Base-by-base conservation (phyloP, 2,329 filamentous ascomycete species). In the Alternaria alternata region DNA sequence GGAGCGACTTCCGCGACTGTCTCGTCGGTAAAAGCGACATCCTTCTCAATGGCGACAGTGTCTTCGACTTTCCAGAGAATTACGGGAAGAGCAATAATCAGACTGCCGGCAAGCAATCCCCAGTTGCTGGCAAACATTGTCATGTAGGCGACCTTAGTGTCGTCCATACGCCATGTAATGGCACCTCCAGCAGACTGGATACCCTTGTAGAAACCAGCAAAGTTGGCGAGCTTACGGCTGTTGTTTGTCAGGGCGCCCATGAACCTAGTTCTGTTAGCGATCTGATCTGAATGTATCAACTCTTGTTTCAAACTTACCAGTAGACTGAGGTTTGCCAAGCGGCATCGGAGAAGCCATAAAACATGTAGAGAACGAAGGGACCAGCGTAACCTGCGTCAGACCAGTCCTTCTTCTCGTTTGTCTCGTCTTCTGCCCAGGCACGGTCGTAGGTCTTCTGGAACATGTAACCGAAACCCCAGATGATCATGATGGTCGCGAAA, bases 181-280 rank as follows among this genome's bases (percentile, higher is more conserved):
- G 91, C 93, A 3, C 89, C 89, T 69, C 92, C 93, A 18, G 91
- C 92, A n/a, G 91, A 94, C 79, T 96, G 93, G 65, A 96, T 91
- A 51, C 90, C 90, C 82, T 95, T 95, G 86, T 95, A 95, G 83
- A 91, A 94, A 64, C 92, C 94, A 42, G 93, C 91, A 73, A 94
- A 91, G 83, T 97, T 97, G 81, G 94, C 94, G 28, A 94, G 87
- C 79, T 93, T 94, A 78, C 94, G 92, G 62, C 91, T 88, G 65
- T 94, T 96, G 86, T 98, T 98, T 75, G 92, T 94, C 43, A 97
- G 85, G 7, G 94, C 88, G 51, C 94, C 94, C 91, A 98, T 97
- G 82, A 59, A 59, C 57, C 57, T 59, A 39, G 3, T 4, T 48
- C 24, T 1, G 12, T 49, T 49, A 49, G 46, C 30, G n/a, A 16